Evolutionary conservation across 78 protist genomes (phyloP), one percentile per base, ranked within the genome.

Genomic region (Dictyostelium citrinum): DNA sequence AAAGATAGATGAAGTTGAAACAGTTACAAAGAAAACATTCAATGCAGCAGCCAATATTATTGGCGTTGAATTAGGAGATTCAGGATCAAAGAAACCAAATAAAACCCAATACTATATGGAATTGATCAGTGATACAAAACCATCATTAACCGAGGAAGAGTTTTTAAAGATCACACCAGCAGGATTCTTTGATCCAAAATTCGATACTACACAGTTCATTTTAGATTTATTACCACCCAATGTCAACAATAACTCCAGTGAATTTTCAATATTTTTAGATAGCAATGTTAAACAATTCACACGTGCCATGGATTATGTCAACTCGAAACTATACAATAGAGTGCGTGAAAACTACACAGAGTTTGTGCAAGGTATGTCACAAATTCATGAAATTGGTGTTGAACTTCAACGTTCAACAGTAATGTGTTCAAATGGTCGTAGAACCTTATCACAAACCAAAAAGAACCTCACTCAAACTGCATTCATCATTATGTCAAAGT

Each of bases 351-450:
- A 91, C 60, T 91, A 91, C 41, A 82, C 80, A 16, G 95, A 83
- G n/a, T 91, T 91, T 29, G 95, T 91, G 0, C 84, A 91, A 41
- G 95, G 95, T 16, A 91, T 91, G 95, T 77, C 95, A 60, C 95
- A 91, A 70, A 91, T 91, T 76, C 95, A 91, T 41, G 95, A 91
- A 27, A 78, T 91, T 16, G 95, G 95, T 17, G 83, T 68, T 1
- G 95, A 91, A 35, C 67, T 91, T 22, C 92, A 91, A 70, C 67
- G 81, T 27, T 60, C 81, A 2, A 84, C 91, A 1, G 90, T 81
- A 0, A 84, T 91, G 82, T 81, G 84, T 29, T 17, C 90, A 17
- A 75, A 29, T 17, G 83, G 95, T 27, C 77, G 95, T 58, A 24
- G 91, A 39, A 91, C 90, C 0, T 29, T 91, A 16, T 41, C 90